phyloP scores from a whole-genome alignment of 75 land plant species.

The Selaginella moellendorffii region DNA sequence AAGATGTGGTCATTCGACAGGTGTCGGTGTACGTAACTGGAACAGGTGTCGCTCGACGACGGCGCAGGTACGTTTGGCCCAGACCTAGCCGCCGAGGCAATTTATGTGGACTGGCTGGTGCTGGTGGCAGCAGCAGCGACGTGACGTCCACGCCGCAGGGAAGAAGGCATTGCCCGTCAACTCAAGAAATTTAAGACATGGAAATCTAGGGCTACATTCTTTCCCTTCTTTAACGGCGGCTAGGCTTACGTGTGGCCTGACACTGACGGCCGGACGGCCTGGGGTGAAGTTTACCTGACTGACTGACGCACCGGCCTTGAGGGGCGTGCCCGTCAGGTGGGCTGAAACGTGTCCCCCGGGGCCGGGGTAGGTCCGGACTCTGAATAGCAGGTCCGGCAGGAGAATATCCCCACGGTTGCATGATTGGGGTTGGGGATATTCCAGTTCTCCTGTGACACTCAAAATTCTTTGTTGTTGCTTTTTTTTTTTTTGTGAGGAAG shows the following conservation, averaged over 20 bases:
- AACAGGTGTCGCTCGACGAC: neutral
- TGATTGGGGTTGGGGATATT: neutral
- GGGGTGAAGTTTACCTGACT: neutral
- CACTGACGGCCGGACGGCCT: neutral
- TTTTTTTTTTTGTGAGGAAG: neutral
- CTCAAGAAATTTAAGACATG: neutral
- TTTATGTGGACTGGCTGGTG: neutral
- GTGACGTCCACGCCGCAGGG: neutral
- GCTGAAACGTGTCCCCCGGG: neutral
- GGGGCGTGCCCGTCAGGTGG: neutral
- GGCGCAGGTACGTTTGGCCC: neutral
- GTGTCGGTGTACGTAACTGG: neutral
- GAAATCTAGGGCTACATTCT: neutral
- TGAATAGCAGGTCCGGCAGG: neutral
- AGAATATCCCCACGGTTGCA: neutral
- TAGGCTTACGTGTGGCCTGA: neutral
- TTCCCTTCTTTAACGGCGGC: neutral
- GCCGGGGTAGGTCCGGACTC: neutral
- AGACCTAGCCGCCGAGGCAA: neutral
- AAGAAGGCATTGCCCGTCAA: constrained; percentile 2
- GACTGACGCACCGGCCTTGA: neutral
- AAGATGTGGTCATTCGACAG: neutral
- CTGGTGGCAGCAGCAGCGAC: neutral
- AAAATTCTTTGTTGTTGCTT: neutral
- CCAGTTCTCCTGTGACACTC: neutral